Conservation (phyloP, 306 rosid species). For the Ormosia semicastrata region DNA sequence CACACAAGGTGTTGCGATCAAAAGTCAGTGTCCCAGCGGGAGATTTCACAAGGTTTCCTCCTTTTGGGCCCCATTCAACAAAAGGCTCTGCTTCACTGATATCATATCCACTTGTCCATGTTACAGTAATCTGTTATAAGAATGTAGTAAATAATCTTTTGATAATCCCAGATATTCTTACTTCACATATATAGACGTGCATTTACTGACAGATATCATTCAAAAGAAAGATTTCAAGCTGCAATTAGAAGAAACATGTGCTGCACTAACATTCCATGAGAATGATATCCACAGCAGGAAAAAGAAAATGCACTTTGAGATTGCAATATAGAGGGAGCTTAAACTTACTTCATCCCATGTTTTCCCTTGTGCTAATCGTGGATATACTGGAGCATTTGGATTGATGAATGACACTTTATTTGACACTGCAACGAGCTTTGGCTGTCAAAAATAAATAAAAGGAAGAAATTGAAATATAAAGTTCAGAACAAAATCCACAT, state of each 20-base stretch:
- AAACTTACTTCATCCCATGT: constrained; percentile 79
- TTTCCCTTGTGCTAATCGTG: constrained; percentile 94
- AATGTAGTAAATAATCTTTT: neutral
- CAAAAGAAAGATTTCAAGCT: constrained; percentile 6
- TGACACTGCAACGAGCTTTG: constrained; percentile 76
- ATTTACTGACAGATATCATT: constrained; percentile 15
- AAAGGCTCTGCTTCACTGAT: constrained; percentile 74
- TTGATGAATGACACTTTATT: constrained; percentile 58
- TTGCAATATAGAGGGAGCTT: neutral
- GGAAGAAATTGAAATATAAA: constrained; percentile 11
- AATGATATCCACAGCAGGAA: neutral
- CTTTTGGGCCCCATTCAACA: constrained; percentile 81
- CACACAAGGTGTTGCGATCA: constrained; percentile 79
- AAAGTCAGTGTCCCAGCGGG: constrained; percentile 84
- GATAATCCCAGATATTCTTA: constrained; percentile 1
- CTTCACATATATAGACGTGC: neutral
- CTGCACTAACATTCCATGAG: neutral
- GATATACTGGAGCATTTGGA: constrained; percentile 91
- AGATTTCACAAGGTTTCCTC: constrained; percentile 49
- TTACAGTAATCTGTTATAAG: constrained; percentile 70
- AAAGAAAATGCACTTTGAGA: constrained; percentile 13
- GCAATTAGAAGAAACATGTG: neutral
- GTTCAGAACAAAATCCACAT: constrained; percentile 7
- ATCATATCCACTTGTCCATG: constrained; percentile 97
- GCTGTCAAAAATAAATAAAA: constrained; percentile 46